A percentile compares a stretch with the other conserved stretches of the same genome.
These are phyloP conservation scores for Triticum timopheevii DNA, from an alignment of 176 grass and related monocot species.

Conservation along the genomic window DNA sequence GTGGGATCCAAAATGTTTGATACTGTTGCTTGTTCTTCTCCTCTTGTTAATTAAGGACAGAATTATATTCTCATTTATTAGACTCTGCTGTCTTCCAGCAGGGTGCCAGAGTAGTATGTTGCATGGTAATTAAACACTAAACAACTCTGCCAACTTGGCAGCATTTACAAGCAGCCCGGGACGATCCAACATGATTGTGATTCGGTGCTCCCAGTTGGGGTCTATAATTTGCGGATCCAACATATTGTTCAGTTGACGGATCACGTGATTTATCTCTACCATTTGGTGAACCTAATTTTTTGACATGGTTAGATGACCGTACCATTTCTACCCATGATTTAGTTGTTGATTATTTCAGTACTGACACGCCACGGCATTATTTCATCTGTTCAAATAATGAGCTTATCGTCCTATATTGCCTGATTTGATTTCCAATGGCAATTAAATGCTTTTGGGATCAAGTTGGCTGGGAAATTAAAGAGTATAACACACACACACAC, in stretches of 20 bases:
- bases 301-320: not conserved
- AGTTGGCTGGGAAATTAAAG: not conserved
- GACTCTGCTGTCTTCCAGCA: not conserved
- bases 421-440: not conserved
- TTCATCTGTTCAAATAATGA: not conserved
- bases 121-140: not conserved
- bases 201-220: not conserved
- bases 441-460: not conserved
- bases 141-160: slow-evolving; percentile 5
- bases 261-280: not conserved
- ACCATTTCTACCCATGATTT: not conserved
- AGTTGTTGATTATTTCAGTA: not conserved
- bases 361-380: not conserved
- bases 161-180: not conserved
- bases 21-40: not conserved
- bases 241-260: not conserved
- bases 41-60: not conserved
- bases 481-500: not conserved
- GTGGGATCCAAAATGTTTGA: not conserved
- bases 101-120: not conserved
- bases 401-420: not conserved
- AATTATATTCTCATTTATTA: not conserved
- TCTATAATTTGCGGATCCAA: not conserved
- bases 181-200: not conserved
- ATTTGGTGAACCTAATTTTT: not conserved